Conservation (phyloP, 768 basidiomycete genomes). For the Thelephora ganbajun region DNA sequence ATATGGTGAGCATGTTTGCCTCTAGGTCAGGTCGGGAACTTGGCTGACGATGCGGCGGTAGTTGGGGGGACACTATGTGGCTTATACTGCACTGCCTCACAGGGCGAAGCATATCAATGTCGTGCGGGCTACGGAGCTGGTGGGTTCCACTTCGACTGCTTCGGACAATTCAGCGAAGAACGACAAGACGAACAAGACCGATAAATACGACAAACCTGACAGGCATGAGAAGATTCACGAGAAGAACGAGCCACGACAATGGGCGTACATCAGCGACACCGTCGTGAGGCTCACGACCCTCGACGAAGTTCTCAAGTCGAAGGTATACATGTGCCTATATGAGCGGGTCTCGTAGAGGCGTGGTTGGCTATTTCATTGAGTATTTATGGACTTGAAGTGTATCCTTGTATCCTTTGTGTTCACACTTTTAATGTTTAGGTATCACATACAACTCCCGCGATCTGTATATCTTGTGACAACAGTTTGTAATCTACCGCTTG, state of each 20-base stretch:
- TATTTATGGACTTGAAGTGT: too few relatives aligned
- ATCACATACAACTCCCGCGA: too few relatives aligned
- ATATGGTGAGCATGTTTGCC: slow-evolving; percentile 44
- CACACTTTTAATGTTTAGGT: too few relatives aligned
- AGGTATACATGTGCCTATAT: slow-evolving; percentile 92
- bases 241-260: slow-evolving; percentile 34
- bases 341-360: slow-evolving; percentile 38
- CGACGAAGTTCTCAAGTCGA: slow-evolving; percentile 83
- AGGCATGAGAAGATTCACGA: slow-evolving; percentile 6
- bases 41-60: slow-evolving; percentile 13
- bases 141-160: background rate
- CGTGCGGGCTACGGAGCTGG: background rate
- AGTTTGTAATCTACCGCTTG: too few relatives aligned
- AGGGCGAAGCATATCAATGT: slow-evolving; percentile 4
- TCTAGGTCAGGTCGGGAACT: background rate
- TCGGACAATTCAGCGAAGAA: background rate
- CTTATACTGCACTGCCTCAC: slow-evolving; percentile 62
- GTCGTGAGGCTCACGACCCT: slow-evolving; percentile 66
- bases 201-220: background rate
- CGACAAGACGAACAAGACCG: background rate
- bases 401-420: too few relatives aligned
- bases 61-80: slow-evolving; percentile 85
- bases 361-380: background rate
- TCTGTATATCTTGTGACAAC: too few relatives aligned
- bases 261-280: slow-evolving; percentile 91